phyloP scores from a whole-genome alignment of 352 stramenopile genomes.

The Globisporangium nodosum region DNA sequence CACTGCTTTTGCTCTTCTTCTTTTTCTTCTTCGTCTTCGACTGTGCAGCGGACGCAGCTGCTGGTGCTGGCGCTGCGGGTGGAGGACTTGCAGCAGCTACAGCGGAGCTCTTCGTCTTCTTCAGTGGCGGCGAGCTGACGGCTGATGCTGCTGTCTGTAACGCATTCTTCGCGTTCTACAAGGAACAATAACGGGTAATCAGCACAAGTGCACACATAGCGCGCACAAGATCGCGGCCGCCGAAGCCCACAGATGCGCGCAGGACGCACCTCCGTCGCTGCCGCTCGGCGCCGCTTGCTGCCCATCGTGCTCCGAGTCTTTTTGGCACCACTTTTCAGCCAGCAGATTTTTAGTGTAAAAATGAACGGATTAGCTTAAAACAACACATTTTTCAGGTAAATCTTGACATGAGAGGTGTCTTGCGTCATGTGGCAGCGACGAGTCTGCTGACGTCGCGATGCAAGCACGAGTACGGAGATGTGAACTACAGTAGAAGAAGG shows the following conservation, averaged over 20 bases:
- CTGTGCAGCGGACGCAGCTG: not conserved
- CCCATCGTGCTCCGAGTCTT: slow-evolving; percentile 9
- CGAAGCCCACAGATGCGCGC: not conserved
- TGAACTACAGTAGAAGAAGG: too few relatives aligned
- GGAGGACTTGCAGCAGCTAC: not conserved
- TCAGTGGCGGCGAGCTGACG: slow-evolving; percentile 1
- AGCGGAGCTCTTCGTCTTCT: slow-evolving; percentile 12
- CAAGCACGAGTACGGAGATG: not conserved
- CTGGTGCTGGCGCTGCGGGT: not conserved
- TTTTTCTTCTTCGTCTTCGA: slow-evolving; percentile 46
- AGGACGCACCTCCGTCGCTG: slow-evolving; percentile 10
- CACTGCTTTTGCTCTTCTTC: slow-evolving; percentile 32
- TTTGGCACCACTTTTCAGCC: slow-evolving; percentile 3
- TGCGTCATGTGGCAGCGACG: not conserved
- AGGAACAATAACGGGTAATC: not conserved
- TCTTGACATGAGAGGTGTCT: not conserved
- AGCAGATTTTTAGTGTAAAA: slow-evolving; percentile 3
- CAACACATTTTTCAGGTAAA: not conserved
- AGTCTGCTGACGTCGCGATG: too few relatives aligned
- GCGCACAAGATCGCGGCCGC: not conserved
- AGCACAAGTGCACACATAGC: not conserved
- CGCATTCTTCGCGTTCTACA: not conserved
- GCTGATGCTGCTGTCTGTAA: not conserved
- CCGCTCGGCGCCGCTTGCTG: slow-evolving; percentile 17
- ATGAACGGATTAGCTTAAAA: not conserved